Evolutionary conservation across 2,329 filamentous ascomycete genomes (phyloP).

Genomic region (Metarhizium brunneum): DNA sequence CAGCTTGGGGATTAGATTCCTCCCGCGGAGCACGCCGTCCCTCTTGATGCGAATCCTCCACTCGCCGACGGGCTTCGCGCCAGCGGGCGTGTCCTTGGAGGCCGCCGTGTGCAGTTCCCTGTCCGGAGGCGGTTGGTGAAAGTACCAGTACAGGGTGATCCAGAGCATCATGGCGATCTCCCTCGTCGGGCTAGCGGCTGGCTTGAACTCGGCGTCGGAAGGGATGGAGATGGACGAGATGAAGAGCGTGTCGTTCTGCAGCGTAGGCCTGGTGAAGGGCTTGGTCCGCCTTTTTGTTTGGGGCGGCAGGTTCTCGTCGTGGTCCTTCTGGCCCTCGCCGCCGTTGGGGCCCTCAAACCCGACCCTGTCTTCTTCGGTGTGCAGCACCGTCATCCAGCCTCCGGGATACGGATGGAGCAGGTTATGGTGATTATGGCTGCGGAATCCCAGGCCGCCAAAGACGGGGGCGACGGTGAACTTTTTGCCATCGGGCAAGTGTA

Average conservation of each 20-base stretch:
- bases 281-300: conserved; percentile 16
- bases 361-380: conserved; percentile 47
- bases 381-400: conserved; percentile 84
- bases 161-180: conserved; percentile 97
- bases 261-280: conserved; percentile 60
- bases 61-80: conserved; percentile 69
- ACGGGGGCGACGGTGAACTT: conserved; percentile 72
- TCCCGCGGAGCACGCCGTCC: conserved; percentile 80
- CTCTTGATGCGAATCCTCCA: conserved; percentile 79
- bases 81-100: conserved; percentile 55
- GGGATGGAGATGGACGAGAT: conserved; percentile 88
- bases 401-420: conserved; percentile 66
- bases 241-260: conserved; percentile 73
- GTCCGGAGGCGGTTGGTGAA: conserved; percentile 72
- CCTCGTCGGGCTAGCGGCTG: conserved; percentile 69
- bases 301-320: conserved; percentile 17
- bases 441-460: conserved; percentile 89
- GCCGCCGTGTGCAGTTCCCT: conserved; percentile 52
- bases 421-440: conserved; percentile 63
- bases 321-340: conserved; percentile 3
- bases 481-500: conserved; percentile 82
- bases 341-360: conserved; percentile 3
- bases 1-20: conserved; percentile 77
- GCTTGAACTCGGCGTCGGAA: conserved; percentile 68
- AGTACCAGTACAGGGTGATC: conserved; percentile 95